phyloP scores from a whole-genome alignment of 106 monocot genomes.

The Dioscorea dumetorum region DNA sequence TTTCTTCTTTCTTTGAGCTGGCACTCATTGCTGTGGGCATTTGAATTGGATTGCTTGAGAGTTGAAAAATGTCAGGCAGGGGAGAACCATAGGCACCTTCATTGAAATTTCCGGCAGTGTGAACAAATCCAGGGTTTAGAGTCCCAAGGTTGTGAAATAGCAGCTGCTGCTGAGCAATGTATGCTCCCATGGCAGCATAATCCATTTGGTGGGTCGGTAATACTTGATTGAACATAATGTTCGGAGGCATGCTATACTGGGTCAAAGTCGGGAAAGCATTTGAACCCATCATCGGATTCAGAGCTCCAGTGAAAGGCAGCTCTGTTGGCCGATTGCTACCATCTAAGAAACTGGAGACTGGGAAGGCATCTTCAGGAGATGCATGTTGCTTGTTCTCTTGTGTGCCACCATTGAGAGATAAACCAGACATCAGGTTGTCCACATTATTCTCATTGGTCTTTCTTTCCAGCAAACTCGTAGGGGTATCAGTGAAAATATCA shows the following conservation, averaged over 20 bases:
- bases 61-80: slow-evolving; percentile 73
- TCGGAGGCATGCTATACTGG: slow-evolving; percentile 47
- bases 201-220: slow-evolving; percentile 48
- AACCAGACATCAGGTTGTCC: slow-evolving; percentile 63
- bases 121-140: slow-evolving; percentile 34
- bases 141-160: slow-evolving; percentile 69
- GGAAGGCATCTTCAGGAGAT: slow-evolving; percentile 17
- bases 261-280: slow-evolving; percentile 29
- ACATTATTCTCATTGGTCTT: slow-evolving; percentile 19
- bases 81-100: slow-evolving; percentile 27
- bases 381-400: slow-evolving; percentile 22
- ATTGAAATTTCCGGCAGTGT: slow-evolving; percentile 16
- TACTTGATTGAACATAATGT: slow-evolving; percentile 52
- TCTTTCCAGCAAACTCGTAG: slow-evolving; percentile 10
- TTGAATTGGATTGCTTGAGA: slow-evolving; percentile 45
- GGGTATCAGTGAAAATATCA: slow-evolving; percentile 49
- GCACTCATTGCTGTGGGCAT: slow-evolving; percentile 26
- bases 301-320: slow-evolving; percentile 18
- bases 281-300: slow-evolving; percentile 25
- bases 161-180: slow-evolving; percentile 74
- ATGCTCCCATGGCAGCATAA: slow-evolving; percentile 61
- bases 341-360: slow-evolving; percentile 16
- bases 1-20: slow-evolving; percentile 70
- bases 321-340: slow-evolving; percentile 23
- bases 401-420: slow-evolving; percentile 24